Conservation (phyloP, 1,139 yeast genomes). For the Candida sp. region DNA sequence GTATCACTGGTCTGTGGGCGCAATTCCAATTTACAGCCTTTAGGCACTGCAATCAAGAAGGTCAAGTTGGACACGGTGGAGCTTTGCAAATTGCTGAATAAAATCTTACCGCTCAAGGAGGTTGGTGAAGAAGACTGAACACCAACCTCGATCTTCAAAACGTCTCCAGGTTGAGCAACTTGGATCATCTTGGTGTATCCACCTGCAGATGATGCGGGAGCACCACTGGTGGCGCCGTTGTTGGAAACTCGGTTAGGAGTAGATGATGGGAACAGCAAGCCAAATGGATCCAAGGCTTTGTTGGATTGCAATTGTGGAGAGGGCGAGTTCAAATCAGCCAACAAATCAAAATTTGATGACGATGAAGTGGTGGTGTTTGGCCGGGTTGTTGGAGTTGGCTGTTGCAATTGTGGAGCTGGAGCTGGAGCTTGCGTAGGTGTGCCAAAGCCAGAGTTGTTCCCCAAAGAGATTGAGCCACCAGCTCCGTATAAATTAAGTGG, state of each 20-base stretch:
- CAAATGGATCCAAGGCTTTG: constrained; percentile 51
- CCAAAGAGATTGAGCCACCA: constrained; percentile 50
- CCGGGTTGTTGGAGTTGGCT: constrained; percentile 15
- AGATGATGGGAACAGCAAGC: constrained; percentile 47
- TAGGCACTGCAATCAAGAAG: constrained; percentile 86
- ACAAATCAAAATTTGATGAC: constrained; percentile 33
- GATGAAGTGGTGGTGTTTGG: constrained; percentile 5
- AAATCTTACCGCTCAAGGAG: constrained; percentile 46
- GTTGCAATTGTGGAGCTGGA: constrained; percentile 13
- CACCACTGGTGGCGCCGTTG: constrained; percentile 9
- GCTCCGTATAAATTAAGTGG: constrained; percentile 49
- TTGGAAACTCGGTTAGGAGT: constrained; percentile 38
- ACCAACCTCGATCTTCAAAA: constrained; percentile 56
- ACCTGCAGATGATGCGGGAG: neutral
- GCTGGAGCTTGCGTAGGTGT: constrained; percentile 10
- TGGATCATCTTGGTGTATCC: constrained; percentile 19
- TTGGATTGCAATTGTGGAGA: constrained; percentile 50
- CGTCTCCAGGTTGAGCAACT: constrained; percentile 51
- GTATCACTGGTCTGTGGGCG: constrained; percentile 69
- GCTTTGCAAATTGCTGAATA: constrained; percentile 45
- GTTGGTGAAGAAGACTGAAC: constrained; percentile 39
- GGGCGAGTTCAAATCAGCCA: constrained; percentile 51
- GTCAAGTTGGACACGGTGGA: constrained; percentile 48
- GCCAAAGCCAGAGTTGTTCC: constrained; percentile 16
- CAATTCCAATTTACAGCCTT: constrained; percentile 64